Evolutionary conservation across 176 grass and related monocot genomes (phyloP), one percentile per base, ranked within the genome.

Genomic region (Triticum turgidum): DNA sequence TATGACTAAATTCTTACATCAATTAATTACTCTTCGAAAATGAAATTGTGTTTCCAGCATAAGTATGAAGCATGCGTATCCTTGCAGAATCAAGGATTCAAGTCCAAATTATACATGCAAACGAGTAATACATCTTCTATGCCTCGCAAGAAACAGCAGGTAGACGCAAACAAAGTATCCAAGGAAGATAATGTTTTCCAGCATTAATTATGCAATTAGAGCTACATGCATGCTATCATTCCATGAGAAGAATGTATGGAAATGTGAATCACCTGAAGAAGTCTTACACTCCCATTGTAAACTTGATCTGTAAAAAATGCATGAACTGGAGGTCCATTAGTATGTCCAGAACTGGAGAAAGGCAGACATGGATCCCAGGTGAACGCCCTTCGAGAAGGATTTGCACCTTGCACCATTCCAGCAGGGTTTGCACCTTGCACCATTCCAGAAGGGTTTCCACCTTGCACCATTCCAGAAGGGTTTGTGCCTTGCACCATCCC

Each of bases 301-400:
- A 79, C 86, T 83, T 84, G 80, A 80, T 79, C 79, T 76, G 73
- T 51, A 49, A 77, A 14, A 65, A 58, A 47, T 80, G 59, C 78
- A 51, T 76, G 91, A 52, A 71, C 21, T 52, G 73, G 41, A 80
- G 79, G 88, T 32, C 88, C 89, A 86, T 52, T 83, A 45, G 83
- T 32, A 72, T 70, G 85, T 65, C 77, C 86, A 78, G 79, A 65
- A 80, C 86, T 88, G 29, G 80, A 85, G 30, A 86, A 73, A 35
- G 73, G 22, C 79, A 71, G 49, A 84, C 92, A 87, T 85, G 79
- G 86, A 94, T 88, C 76, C 82, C 83, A 88, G 38, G 34, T 89
- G 77, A 84, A 52, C 63, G 69, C 42, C n/a, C 42, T 44, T 44
- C 42, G 10, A 44, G 42, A 44, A 11, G 10, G 42, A 44, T 44